Conservation (phyloP, 192 early-diverging fungal genomes). For the Backusella psychrophila region DNA sequence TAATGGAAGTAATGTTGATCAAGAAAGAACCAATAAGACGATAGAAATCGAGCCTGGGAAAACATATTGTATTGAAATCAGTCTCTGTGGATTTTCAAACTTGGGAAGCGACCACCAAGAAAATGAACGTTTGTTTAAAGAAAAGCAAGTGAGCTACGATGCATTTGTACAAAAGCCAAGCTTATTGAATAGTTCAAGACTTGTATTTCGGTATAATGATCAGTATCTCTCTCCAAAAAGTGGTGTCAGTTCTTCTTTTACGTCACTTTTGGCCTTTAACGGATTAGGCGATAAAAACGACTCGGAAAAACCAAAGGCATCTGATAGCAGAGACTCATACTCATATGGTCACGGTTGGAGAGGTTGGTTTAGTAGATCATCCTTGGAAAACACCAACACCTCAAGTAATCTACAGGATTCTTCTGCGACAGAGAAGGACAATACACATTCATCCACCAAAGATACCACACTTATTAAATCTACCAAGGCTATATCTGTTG, state of each 20-base stretch:
- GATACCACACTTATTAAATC: slow-evolving; percentile 33
- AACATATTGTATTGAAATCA: slow-evolving; percentile 52
- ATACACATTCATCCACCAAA: not conserved
- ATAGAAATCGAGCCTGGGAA: slow-evolving; percentile 18
- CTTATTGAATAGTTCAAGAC: slow-evolving; percentile 47
- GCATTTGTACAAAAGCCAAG: slow-evolving; percentile 51
- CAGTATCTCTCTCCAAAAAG: slow-evolving; percentile 59
- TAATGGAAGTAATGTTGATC: not conserved
- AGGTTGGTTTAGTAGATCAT: slow-evolving; percentile 38
- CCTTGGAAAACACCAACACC: slow-evolving; percentile 18
- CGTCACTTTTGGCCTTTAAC: slow-evolving; percentile 54
- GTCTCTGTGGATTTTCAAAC: slow-evolving; percentile 50
- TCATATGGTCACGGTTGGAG: slow-evolving; percentile 38
- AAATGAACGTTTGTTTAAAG: slow-evolving; percentile 46
- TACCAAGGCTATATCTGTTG: slow-evolving; percentile 33
- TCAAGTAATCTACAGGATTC: not conserved
- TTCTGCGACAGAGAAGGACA: not conserved
- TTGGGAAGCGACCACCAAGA: slow-evolving; percentile 42
- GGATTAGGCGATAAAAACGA: slow-evolving; percentile 1
- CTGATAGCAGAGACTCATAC: slow-evolving; percentile 35
- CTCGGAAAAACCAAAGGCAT: not conserved
- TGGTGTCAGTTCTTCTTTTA: slow-evolving; percentile 60
- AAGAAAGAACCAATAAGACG: not conserved
- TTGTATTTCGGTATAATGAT: slow-evolving; percentile 56
- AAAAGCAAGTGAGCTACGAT: slow-evolving; percentile 55